Evolutionary conservation across 306 rosid genomes (phyloP).

Genomic region (Rubus idaeus): DNA sequence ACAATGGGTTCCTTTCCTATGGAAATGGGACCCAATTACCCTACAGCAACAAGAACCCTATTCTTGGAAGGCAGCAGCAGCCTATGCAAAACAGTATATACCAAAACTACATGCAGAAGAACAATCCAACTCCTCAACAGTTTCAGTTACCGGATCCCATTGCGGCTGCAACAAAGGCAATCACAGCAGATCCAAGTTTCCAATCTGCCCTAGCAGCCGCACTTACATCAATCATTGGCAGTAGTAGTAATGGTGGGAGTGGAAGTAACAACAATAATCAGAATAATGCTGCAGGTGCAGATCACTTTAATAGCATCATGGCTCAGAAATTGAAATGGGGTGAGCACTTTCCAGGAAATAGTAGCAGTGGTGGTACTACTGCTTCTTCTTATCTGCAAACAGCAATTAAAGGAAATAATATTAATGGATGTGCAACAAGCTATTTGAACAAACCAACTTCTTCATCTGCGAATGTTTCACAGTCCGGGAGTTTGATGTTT

Average conservation of each 20-base stretch:
- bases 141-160: constrained; percentile 44
- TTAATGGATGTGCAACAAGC: constrained; percentile 48
- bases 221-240: constrained; percentile 63
- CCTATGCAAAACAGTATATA: constrained; percentile 34
- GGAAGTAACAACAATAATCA: constrained; percentile 19
- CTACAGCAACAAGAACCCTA: constrained; percentile 38
- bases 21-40: constrained; percentile 28
- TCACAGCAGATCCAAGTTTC: constrained; percentile 77
- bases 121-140: constrained; percentile 11
- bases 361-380: not conserved
- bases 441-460: constrained; percentile 45
- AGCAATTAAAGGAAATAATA: constrained; percentile 22
- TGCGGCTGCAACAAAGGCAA: constrained; percentile 90
- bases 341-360: constrained; percentile 37
- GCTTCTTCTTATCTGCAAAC: constrained; percentile 25
- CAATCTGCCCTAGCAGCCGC: constrained; percentile 87
- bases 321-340: constrained; percentile 46
- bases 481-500: constrained; percentile 42
- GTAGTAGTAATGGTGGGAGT: constrained; percentile 10
- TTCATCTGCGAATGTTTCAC: constrained; percentile 20
- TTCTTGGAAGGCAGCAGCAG: constrained; percentile 41
- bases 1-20: constrained; percentile 47
- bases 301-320: constrained; percentile 10
- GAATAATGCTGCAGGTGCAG: constrained; percentile 24
- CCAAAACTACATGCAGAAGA: constrained; percentile 50